Evolutionary conservation across 2,329 filamentous ascomycete species (phyloP), one percentile per base, ranked within the genome.

Genomic region (Neophaeococcomyces aloes): DNA sequence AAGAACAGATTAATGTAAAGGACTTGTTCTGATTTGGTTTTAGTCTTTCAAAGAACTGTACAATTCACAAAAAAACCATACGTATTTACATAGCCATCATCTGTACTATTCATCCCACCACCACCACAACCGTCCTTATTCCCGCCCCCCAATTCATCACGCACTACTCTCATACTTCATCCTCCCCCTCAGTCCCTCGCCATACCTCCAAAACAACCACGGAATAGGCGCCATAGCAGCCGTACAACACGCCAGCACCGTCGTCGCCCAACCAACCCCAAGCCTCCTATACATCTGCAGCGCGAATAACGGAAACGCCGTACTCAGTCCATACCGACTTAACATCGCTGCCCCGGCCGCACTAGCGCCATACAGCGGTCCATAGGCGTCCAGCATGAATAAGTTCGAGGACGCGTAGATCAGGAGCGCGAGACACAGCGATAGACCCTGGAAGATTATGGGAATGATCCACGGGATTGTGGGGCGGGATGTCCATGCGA

Each of bases 401-500:
- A 63, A 49, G 32, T 62, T 63, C 14, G 54, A 52, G 0, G 61
- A 56, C 2, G 59, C 58, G 41, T 66, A 67, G 11, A 62, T 53
- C 2, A 60, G 48, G 7, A 61, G 51, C 17, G 54, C 56, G 0
- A 52, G 52, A 2, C 61, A 46, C 11, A 60, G 52, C 0, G 56
- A 50, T 4, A 56, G 21, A 0, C 57, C 55, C 30, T 60, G 56
- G 7, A 53, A 56, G 3, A 58, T 25, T 14, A 60, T 57, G 0
- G 57, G 57, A 14, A 53, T 48, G 10, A 60, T 58, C 56, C 57
- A 61, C 17, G 54, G 45, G 71, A 56, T 46, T 2, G 39, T 35
- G 1, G 49, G 36, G 1, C 46, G 45, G 2, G 57, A 77, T 4
- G 76, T 75, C 79, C 79, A 83, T 44, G 78, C 80, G 52, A 83